A percentile compares a stretch with the other conserved stretches of the same genome.
Evolutionary conservation across 148 eudicot genomes (phyloP).

Genomic region (Amaranthus hypochondriacus): DNA sequence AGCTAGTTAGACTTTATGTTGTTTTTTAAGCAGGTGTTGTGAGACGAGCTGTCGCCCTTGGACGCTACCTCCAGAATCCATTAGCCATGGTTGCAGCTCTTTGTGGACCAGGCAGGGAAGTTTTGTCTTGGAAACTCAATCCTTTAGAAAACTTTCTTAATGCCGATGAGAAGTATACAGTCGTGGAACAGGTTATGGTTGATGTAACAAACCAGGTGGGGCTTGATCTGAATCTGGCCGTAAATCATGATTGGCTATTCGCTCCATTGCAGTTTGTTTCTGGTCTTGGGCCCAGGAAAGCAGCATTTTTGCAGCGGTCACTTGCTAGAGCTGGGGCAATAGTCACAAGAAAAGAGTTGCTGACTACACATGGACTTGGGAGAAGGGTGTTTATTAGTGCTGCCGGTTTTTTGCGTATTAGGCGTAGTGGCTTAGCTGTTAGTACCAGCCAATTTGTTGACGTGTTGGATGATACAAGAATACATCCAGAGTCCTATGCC

Average conservation of each 20-base stretch:
- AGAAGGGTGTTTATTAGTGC: conserved; percentile 87
- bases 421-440: conserved; percentile 82
- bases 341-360: conserved; percentile 67
- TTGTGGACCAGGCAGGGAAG: conserved; percentile 84
- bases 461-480: conserved; percentile 94
- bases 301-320: conserved; percentile 81
- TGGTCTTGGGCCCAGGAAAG: conserved; percentile 97
- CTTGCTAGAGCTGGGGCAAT: conserved; percentile 74
- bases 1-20: conserved; percentile 4
- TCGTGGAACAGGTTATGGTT: conserved; percentile 95
- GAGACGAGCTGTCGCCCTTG: conserved; percentile 88
- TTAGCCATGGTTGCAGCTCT: conserved; percentile 95
- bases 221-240: conserved; percentile 82
- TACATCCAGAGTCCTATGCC: conserved; percentile 92
- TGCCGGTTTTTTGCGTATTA: conserved; percentile 87
- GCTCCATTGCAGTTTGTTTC: conserved; percentile 89
- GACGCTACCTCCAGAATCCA: conserved; percentile 88
- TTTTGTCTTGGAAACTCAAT: conserved; percentile 86
- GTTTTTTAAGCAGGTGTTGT: conserved; percentile 59
- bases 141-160: conserved; percentile 81
- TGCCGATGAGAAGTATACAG: conserved; percentile 84
- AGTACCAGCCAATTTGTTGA: conserved; percentile 78
- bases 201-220: conserved; percentile 98
- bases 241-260: conserved; percentile 94
- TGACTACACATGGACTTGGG: conserved; percentile 74